Evolutionary conservation across 257 asterid species (phyloP).

Genomic region (Scutellaria minor): DNA sequence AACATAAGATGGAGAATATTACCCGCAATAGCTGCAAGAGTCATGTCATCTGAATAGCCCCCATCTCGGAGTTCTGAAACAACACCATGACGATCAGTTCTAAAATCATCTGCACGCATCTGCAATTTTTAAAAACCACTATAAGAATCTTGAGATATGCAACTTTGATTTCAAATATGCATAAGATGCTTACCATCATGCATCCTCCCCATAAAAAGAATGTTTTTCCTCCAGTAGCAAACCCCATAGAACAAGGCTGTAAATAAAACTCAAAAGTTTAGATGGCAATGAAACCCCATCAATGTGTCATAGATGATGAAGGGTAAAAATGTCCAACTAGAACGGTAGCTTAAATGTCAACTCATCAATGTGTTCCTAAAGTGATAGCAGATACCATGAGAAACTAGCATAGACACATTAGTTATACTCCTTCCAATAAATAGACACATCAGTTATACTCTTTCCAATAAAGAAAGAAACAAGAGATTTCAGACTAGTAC

Average conservation of each 20-base stretch:
- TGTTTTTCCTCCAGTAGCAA: constrained; percentile 95
- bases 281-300: not conserved
- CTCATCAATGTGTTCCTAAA: too few species aligned
- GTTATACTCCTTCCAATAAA: not conserved
- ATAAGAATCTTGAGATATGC: constrained; percentile 31
- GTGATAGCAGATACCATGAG: not conserved
- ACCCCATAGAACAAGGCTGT: constrained; percentile 98
- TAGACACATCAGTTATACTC: not conserved
- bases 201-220: constrained; percentile 99
- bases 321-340: not conserved
- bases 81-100: constrained; percentile 65
- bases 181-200: constrained; percentile 73
- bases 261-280: constrained; percentile 23
- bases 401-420: constrained; percentile 20
- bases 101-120: constrained; percentile 91
- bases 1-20: constrained; percentile 30
- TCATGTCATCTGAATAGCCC: constrained; percentile 92
- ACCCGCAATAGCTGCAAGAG: constrained; percentile 86
- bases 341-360: too few species aligned
- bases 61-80: constrained; percentile 82
- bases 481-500: not conserved
- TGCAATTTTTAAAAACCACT: constrained; percentile 35
- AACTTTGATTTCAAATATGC: constrained; percentile 10
- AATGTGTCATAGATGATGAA: too few species aligned
- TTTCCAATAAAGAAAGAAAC: not conserved